Percentiles rank a stretch among this genome's conserved stretches.
Evolutionary conservation across 495 filamentous ascomycete species (phyloP).

Genomic region (Penicillium paradoxum): DNA sequence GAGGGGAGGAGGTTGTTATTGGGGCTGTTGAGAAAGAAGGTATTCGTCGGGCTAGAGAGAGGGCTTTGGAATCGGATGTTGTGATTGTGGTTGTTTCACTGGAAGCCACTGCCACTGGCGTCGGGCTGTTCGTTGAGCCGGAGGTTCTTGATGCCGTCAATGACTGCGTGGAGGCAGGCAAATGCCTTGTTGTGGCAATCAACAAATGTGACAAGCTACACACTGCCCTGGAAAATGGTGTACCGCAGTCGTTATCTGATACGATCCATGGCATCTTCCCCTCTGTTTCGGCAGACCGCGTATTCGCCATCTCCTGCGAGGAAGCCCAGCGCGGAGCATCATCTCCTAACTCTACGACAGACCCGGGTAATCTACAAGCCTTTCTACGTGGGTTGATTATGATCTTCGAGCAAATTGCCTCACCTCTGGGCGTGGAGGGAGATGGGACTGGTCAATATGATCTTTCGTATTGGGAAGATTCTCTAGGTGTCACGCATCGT

Average conservation of each 20-base stretch:
- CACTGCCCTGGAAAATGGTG: conserved; percentile 2
- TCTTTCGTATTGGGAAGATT: conserved; percentile 66
- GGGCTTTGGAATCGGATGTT: conserved; percentile 79
- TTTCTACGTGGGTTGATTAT: conserved; percentile 63
- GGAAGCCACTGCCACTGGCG: conserved; percentile 39
- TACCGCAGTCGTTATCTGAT: conserved; percentile 15
- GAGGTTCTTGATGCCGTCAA: conserved; percentile 56
- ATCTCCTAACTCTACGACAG: conserved; percentile 15
- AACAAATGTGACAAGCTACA: conserved; percentile 74
- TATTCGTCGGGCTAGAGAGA: conserved; percentile 76
- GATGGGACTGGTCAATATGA: conserved; percentile 39
- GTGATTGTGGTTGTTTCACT: conserved; percentile 75
- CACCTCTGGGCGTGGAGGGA: conserved; percentile 40
- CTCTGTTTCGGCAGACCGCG: conserved; percentile 34
- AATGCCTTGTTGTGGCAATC: conserved; percentile 63
- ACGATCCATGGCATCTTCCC: conserved; percentile 31
- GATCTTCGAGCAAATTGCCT: conserved; percentile 70
- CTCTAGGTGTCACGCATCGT: conserved; percentile 83
- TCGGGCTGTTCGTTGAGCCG: conserved; percentile 44
- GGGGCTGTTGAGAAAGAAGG: conserved; percentile 84
- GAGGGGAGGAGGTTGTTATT: conserved; percentile 33
- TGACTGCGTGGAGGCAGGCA: conserved; percentile 50
- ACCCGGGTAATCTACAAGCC: conserved; percentile 61
- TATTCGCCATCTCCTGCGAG: conserved; percentile 69
- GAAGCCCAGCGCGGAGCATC: conserved; percentile 22